Evolutionary conservation across 23 red algal genomes (phyloP).

Genomic region (Pyropia yezoensis): DNA sequence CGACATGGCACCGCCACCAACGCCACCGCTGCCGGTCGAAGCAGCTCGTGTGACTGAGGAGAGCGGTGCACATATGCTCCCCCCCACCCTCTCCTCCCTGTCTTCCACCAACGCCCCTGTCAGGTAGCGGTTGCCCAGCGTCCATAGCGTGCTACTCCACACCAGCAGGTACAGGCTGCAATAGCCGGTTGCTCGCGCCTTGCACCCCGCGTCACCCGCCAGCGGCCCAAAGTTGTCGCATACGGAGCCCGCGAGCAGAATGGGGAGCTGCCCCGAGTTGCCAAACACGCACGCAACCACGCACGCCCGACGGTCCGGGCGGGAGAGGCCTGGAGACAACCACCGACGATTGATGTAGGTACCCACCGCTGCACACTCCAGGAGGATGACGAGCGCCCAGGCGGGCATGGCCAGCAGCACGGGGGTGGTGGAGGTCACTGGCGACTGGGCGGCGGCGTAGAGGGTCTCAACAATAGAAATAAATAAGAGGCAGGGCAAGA

Average conservation of each 20-base stretch:
- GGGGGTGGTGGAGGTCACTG: neutral
- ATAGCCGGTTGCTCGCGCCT: conserved; percentile 4
- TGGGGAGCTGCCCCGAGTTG: conserved; percentile 15
- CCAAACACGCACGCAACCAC: conserved; percentile 14
- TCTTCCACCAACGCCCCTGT: neutral
- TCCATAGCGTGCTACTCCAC: conserved; percentile 11
- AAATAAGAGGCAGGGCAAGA: too few relatives aligned
- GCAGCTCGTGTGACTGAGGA: too few relatives aligned
- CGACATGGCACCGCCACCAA: too few relatives aligned
- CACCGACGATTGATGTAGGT: too few relatives aligned
- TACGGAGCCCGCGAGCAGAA: conserved; percentile 4
- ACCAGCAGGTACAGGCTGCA: conserved; percentile 5
- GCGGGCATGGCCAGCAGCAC: conserved; percentile 14
- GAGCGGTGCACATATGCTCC: too few relatives aligned
- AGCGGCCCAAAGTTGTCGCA: conserved; percentile 6
- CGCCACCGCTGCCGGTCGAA: too few relatives aligned
- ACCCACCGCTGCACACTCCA: neutral
- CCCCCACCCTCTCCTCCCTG: too few relatives aligned
- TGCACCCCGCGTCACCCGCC: neutral
- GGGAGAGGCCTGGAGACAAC: too few relatives aligned
- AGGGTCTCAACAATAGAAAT: too few relatives aligned
- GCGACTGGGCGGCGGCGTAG: too few relatives aligned
- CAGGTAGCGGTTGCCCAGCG: conserved; percentile 4
- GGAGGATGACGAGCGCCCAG: conserved; percentile 20
- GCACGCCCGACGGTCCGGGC: conserved; percentile 1